Evolutionary conservation across 1,284 basidiomycete species (phyloP).

Genomic region (Rhodotorula sp.): DNA sequence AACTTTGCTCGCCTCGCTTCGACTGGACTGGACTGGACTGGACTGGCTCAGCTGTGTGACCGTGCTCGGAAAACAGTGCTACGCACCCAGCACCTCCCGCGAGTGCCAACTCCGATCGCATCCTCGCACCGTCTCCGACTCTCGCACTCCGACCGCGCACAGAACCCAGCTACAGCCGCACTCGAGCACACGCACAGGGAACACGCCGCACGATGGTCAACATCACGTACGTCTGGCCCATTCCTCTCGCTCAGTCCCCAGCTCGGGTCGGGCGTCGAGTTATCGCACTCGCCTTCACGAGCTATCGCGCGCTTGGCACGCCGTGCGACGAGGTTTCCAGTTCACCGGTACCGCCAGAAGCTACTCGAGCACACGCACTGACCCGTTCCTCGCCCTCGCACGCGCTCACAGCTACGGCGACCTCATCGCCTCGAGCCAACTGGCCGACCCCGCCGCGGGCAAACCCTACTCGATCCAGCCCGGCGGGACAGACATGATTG

Average conservation of each 20-base stretch:
- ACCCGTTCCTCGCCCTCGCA: no score
- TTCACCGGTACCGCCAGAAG: not conserved
- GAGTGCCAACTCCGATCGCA: no score
- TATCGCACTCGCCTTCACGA: not conserved
- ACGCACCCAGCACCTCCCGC: no score
- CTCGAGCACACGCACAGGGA: not conserved
- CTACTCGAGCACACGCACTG: no score
- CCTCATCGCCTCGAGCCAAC: conserved; percentile 14
- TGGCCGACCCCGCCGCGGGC: conserved; percentile 5
- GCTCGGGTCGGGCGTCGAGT: no score
- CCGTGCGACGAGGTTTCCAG: not conserved
- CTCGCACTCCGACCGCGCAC: not conserved
- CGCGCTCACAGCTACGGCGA: conserved; percentile 26
- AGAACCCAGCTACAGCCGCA: not conserved
- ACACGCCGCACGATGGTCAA: conserved; percentile 23
- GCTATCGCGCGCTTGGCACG: not conserved
- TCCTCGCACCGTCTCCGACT: no score
- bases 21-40: no score
- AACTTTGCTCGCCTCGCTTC: no score
- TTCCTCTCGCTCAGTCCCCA: not conserved
- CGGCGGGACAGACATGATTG: conserved; percentile 43
- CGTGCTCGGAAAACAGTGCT: no score
- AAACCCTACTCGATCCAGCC: conserved; percentile 26
- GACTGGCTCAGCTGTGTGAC: no score
- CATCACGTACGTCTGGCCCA: conserved; percentile 25